Percentiles rank a stretch among this genome's conserved stretches.
Conservation (phyloP, 331 rosid species). For the Arachis monticola region DNA sequence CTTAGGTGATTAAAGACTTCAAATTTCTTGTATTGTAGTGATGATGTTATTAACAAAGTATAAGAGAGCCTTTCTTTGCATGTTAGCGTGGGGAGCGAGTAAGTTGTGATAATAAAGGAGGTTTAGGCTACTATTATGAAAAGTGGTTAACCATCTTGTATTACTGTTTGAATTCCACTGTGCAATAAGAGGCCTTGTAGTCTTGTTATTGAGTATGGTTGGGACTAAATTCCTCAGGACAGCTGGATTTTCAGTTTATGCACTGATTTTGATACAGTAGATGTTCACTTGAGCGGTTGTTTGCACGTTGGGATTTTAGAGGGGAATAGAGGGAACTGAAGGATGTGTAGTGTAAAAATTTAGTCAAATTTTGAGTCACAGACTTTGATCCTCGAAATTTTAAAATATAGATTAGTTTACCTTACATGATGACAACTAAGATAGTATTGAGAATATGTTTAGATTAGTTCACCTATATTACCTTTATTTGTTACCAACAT, state of each 20-base stretch:
- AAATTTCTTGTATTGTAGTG: slow-evolving; percentile 7
- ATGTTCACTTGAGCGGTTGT: no score
- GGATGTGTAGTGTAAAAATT: no score
- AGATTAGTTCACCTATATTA: no score
- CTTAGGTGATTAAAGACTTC: background rate
- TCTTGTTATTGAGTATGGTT: slow-evolving; percentile 8
- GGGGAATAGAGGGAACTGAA: no score
- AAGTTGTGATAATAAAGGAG: background rate
- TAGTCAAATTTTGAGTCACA: no score
- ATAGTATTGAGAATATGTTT: no score
- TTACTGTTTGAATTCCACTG: slow-evolving; percentile 18
- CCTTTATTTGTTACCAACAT: no score
- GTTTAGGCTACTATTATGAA: background rate
- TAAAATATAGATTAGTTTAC: no score
- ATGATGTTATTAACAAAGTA: background rate
- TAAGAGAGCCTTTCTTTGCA: background rate
- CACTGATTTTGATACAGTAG: background rate
- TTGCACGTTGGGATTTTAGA: no score
- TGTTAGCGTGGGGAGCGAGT: slow-evolving; percentile 11
- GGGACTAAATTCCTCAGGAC: background rate
- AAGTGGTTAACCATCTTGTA: background rate
- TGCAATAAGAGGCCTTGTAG: background rate
- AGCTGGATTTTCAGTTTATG: background rate
- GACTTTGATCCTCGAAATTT: no score
- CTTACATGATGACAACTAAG: no score